A percentile compares a stretch with the other conserved stretches of the same genome.
phyloP scores from a whole-genome alignment of 805 yeast genomes.

The Schwanniomyces vanrijiae region DNA sequence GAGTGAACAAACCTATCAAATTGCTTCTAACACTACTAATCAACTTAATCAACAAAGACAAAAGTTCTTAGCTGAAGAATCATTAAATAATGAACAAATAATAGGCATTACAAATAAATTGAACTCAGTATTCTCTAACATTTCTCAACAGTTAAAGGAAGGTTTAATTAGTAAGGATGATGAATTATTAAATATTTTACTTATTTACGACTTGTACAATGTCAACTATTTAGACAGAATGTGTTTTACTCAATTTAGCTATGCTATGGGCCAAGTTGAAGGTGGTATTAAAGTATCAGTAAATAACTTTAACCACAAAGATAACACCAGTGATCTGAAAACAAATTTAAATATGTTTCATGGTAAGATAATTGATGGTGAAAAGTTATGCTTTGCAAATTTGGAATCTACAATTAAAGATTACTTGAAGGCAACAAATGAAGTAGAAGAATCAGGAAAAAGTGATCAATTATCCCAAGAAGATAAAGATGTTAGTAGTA shows the following conservation, averaged over 20 bases:
- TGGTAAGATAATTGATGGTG: constrained; percentile 82
- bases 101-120: constrained; percentile 25
- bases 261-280: constrained; percentile 72
- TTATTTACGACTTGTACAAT: constrained; percentile 66
- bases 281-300: constrained; percentile 69
- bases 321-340: constrained; percentile 16
- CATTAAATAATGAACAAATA: constrained; percentile 26
- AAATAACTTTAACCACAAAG: constrained; percentile 43
- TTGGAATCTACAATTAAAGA: constrained; percentile 69
- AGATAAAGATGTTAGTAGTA: constrained; percentile 12
- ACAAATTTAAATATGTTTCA: constrained; percentile 66
- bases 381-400: constrained; percentile 84
- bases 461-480: constrained; percentile 15
- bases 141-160: constrained; percentile 43
- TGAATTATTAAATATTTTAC: constrained; percentile 38
- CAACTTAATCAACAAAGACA: constrained; percentile 41
- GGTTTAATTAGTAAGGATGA: constrained; percentile 61
- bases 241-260: constrained; percentile 55
- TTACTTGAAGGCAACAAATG: constrained; percentile 28
- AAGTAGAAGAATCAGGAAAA: constrained; percentile 23
- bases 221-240: constrained; percentile 47
- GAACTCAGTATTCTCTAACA: constrained; percentile 31
- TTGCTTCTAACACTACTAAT: constrained; percentile 46
- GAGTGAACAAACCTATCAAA: constrained; percentile 51
- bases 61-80: constrained; percentile 27